Percentiles rank a stretch among this genome's conserved stretches.
Conservation (phyloP, 495 filamentous ascomycete genomes). For the Aspergillus panamensis region DNA sequence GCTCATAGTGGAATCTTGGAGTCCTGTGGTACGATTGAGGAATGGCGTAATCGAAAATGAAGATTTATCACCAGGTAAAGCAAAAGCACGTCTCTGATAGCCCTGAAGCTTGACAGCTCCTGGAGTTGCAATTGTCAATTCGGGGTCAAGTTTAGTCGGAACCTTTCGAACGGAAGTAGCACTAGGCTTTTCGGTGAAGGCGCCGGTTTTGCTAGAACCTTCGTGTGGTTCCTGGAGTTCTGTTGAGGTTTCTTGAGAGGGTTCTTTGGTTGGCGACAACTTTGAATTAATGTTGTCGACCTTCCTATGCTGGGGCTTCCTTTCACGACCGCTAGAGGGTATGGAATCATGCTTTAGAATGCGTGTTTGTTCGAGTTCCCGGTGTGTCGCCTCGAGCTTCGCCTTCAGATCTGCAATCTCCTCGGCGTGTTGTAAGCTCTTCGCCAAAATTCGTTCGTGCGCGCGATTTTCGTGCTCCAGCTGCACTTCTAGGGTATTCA, state of each 20-base stretch:
- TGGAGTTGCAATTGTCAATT: constrained; percentile 61
- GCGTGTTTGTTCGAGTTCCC: constrained; percentile 31
- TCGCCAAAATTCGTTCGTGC: constrained; percentile 55
- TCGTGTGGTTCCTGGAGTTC: constrained; percentile 44
- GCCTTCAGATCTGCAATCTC: constrained; percentile 46
- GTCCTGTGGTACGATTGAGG: constrained; percentile 69
- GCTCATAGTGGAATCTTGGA: constrained; percentile 41
- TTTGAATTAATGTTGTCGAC: constrained; percentile 65
- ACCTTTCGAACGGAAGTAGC: constrained; percentile 33
- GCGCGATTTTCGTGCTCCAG: constrained; percentile 74
- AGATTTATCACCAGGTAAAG: constrained; percentile 75
- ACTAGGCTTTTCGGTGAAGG: constrained; percentile 21
- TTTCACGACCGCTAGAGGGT: constrained; percentile 29
- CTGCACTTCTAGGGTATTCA: constrained; percentile 72
- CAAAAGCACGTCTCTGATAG: constrained; percentile 47
- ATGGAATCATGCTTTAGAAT: constrained; percentile 32
- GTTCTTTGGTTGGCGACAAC: constrained; percentile 60
- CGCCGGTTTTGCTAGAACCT: constrained; percentile 13
- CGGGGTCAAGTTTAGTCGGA: constrained; percentile 45
- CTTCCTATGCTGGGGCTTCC: constrained; percentile 53
- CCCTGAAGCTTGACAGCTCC: constrained; percentile 58
- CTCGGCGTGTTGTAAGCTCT: constrained; percentile 37
- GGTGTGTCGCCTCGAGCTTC: constrained; percentile 40
- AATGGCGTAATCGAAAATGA: constrained; percentile 91
- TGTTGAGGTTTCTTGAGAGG: constrained; percentile 58